phyloP scores from a whole-genome alignment of 441 rosid species.

The Syzygium malaccense region DNA sequence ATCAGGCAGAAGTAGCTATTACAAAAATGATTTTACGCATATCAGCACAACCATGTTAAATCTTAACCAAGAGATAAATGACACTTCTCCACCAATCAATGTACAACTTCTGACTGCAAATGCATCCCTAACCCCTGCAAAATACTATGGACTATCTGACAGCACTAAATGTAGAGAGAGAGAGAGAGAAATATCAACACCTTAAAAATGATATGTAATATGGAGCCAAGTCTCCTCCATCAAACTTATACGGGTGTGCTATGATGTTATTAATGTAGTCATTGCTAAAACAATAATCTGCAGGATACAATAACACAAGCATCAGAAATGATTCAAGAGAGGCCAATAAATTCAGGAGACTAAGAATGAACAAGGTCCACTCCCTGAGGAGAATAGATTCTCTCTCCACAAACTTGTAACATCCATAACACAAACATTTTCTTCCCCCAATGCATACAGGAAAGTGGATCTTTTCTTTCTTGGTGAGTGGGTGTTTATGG shows the following conservation, averaged over 20 bases:
- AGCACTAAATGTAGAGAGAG: neutral
- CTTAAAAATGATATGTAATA: conserved; percentile 65
- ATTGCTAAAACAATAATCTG: conserved; percentile 77
- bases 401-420: neutral
- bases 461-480: neutral
- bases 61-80: neutral
- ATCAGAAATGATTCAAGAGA: neutral
- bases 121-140: neutral
- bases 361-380: neutral
- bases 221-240: conserved; percentile 50
- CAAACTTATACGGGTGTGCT: conserved; percentile 39
- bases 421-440: neutral
- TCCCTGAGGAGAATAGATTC: neutral
- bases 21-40: neutral
- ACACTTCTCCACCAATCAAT: neutral
- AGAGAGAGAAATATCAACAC: conserved; percentile 21
- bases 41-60: neutral
- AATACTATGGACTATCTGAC: neutral
- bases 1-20: neutral
- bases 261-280: conserved; percentile 60
- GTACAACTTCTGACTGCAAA: neutral
- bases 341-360: neutral
- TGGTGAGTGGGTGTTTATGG: neutral
- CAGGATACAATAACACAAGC: conserved; percentile 6
- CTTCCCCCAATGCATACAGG: neutral